Evolutionary conservation across 257 asterid species (phyloP).

Genomic region (Buddleja alternifolia): DNA sequence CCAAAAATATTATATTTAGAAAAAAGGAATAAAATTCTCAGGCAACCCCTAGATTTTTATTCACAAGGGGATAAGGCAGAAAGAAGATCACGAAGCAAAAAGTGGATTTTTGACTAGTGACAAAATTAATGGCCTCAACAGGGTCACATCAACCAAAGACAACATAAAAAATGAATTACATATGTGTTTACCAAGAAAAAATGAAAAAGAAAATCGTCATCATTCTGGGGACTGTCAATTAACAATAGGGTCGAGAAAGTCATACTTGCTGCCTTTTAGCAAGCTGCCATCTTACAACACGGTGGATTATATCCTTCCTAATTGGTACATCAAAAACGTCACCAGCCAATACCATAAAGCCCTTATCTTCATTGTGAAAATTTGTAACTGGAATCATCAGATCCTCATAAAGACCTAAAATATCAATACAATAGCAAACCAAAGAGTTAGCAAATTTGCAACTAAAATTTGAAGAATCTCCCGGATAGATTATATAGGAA

Average conservation of each 20-base stretch:
- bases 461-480: not conserved
- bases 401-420: slow-evolving; percentile 75
- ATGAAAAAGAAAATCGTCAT: no score
- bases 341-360: slow-evolving; percentile 86
- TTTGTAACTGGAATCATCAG: slow-evolving; percentile 79
- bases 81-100: not conserved
- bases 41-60: not conserved
- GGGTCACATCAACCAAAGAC: slow-evolving; percentile 1
- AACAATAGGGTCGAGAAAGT: slow-evolving; percentile 19
- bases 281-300: slow-evolving; percentile 99
- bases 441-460: slow-evolving; percentile 6
- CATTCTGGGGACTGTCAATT: slow-evolving; percentile 5
- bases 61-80: not conserved
- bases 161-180: no score
- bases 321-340: slow-evolving; percentile 92
- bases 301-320: slow-evolving; percentile 90
- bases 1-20: not conserved
- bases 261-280: slow-evolving; percentile 90
- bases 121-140: not conserved
- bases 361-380: slow-evolving; percentile 78
- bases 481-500: not conserved
- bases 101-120: no score
- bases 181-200: no score
- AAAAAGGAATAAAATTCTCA: not conserved
- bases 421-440: slow-evolving; percentile 33